phyloP scores from a whole-genome alignment of 331 rosid genomes.

The Pyracantha coccinea region DNA sequence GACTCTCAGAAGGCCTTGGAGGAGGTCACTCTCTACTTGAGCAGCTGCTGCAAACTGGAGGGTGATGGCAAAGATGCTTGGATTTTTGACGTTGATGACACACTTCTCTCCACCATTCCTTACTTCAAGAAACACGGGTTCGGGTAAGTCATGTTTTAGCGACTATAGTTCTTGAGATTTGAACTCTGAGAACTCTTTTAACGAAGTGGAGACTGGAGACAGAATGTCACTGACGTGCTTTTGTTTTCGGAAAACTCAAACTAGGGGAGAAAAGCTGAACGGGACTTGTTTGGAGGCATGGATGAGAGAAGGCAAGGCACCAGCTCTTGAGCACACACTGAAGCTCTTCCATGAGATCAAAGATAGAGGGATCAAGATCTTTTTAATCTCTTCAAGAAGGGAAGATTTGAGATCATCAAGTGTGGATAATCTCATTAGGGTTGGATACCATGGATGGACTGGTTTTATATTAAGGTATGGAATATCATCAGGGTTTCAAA shows the following conservation, averaged over 20 bases:
- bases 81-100: slow-evolving; percentile 58
- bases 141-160: slow-evolving; percentile 28
- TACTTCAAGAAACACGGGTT: slow-evolving; percentile 47
- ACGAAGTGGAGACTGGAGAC: neutral
- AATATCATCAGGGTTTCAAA: neutral
- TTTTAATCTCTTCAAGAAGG: slow-evolving; percentile 58
- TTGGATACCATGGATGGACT: slow-evolving; percentile 77
- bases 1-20: slow-evolving; percentile 49
- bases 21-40: slow-evolving; percentile 43
- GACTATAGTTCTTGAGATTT: neutral
- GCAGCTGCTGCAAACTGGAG: slow-evolving; percentile 36
- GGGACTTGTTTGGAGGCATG: slow-evolving; percentile 51
- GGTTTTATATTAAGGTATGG: slow-evolving; percentile 42
- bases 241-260: neutral
- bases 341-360: slow-evolving; percentile 57
- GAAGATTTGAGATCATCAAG: slow-evolving; percentile 54
- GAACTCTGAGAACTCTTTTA: neutral
- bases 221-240: neutral
- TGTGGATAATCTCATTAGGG: slow-evolving; percentile 48
- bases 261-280: slow-evolving; percentile 52
- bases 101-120: slow-evolving; percentile 62
- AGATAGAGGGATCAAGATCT: slow-evolving; percentile 45
- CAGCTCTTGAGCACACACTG: slow-evolving; percentile 60
- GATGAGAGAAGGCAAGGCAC: slow-evolving; percentile 52
- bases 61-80: slow-evolving; percentile 64